A percentile compares a stretch with the other conserved stretches of the same genome.
These are phyloP conservation scores for Calonectria montana DNA, from an alignment of 2,329 filamentous ascomycete species.

Conservation along the genomic window DNA sequence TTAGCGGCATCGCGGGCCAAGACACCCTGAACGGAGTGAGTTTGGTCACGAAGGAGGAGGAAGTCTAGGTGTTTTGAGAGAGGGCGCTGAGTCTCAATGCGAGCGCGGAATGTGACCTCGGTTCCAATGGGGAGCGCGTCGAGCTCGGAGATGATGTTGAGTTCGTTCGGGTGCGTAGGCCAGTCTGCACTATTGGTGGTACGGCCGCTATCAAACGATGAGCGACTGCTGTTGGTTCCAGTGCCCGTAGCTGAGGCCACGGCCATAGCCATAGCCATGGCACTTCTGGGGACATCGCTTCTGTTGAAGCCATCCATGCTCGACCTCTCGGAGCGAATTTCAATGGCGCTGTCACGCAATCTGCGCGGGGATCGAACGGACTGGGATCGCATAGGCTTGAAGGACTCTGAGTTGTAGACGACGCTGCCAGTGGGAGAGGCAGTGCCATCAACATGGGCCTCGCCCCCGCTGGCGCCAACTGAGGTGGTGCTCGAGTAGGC, in stretches of 20 bases:
- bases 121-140: conserved; percentile 51
- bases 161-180: conserved; percentile 53
- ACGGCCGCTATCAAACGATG: conserved; percentile 51
- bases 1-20: conserved; percentile 57
- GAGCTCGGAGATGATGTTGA: conserved; percentile 53
- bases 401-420: conserved; percentile 26
- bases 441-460: conserved; percentile 13
- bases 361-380: conserved; percentile 24
- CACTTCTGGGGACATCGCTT: conserved; percentile 1
- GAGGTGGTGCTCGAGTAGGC: conserved; percentile 18
- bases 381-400: conserved; percentile 17
- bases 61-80: conserved; percentile 88
- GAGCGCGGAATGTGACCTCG: conserved; percentile 55
- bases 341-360: conserved; percentile 49
- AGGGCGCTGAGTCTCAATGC: conserved; percentile 74
- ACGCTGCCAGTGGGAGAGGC: conserved; percentile 19
- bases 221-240: conserved; percentile 36
- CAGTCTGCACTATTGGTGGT: conserved; percentile 52
- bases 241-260: background rate
- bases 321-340: conserved; percentile 46
- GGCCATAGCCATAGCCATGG: conserved; percentile 22
- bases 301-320: conserved; percentile 41
- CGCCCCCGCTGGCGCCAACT: background rate
- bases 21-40: conserved; percentile 86
- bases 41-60: conserved; percentile 86